Conservation (phyloP, 345 rosid genomes). For the Hypericum androsaemum region DNA sequence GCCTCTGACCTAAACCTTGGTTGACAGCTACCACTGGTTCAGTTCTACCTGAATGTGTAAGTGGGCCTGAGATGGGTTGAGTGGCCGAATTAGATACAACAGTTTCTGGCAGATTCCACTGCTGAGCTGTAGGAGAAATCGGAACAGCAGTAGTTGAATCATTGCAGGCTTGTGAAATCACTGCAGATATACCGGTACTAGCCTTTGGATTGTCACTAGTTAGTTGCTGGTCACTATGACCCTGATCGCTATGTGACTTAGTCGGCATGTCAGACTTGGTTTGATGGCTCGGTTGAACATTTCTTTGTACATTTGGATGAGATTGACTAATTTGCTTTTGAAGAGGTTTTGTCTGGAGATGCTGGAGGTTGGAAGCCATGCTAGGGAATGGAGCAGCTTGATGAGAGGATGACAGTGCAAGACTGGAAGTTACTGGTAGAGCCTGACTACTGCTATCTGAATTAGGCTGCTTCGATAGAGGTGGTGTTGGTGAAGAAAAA, state of each 20-base stretch:
- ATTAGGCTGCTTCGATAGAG: constrained; percentile 45
- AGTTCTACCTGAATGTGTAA: constrained; percentile 35
- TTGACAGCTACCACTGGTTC: constrained; percentile 39
- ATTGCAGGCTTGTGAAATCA: constrained; percentile 32
- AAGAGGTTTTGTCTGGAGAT: constrained; percentile 24
- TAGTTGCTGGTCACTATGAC: constrained; percentile 39
- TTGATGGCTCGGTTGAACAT: constrained; percentile 47
- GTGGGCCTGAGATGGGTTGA: constrained; percentile 36
- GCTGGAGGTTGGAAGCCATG: constrained; percentile 30
- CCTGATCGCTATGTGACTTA: constrained; percentile 52
- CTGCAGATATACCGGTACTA: constrained; percentile 24
- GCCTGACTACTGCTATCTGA: constrained; percentile 51
- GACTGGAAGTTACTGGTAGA: constrained; percentile 37
- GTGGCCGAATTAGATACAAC: constrained; percentile 29
- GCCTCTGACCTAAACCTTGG: constrained; percentile 52
- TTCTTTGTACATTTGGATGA: constrained; percentile 48
- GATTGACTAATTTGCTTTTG: constrained; percentile 50
- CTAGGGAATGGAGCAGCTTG: constrained; percentile 38
- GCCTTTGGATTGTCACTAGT: constrained; percentile 28
- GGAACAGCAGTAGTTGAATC: constrained; percentile 35
- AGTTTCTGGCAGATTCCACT: constrained; percentile 54
- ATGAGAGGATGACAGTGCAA: constrained; percentile 27
- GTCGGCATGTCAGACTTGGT: constrained; percentile 32
- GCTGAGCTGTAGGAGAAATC: constrained; percentile 27
- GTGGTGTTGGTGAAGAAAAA: constrained; percentile 37